Conservation (phyloP, 1,139 yeast genomes). For the Sugiyamaella xylanicola region DNA sequence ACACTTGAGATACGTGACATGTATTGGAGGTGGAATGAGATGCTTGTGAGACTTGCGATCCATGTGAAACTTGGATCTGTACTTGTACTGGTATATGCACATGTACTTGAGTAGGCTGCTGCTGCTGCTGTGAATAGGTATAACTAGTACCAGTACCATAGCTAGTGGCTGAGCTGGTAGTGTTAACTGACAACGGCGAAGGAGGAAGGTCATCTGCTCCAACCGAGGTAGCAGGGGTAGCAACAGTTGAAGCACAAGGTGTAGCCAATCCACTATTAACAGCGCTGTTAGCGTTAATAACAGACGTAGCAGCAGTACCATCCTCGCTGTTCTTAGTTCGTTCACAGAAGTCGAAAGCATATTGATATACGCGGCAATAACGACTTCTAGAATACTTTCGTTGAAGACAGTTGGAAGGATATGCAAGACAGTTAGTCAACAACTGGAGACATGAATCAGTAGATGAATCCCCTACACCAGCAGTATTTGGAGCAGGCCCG, state of each 20-base stretch:
- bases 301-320: constrained; percentile 9
- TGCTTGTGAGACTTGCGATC: background rate
- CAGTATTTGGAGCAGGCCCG: constrained; percentile 21
- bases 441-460: constrained; percentile 32
- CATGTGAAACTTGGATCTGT: background rate
- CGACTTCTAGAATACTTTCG: constrained; percentile 37
- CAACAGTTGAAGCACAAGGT: constrained; percentile 4
- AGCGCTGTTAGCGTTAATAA: background rate
- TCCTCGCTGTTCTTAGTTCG: background rate
- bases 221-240: constrained; percentile 14
- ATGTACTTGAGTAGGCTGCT: background rate
- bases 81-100: background rate
- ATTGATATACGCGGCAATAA: constrained; percentile 30
- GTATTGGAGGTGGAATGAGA: too few species aligned
- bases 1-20: background rate
- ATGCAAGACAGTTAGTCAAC: constrained; percentile 32
- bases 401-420: constrained; percentile 36
- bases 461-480: constrained; percentile 12
- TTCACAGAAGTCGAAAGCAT: constrained; percentile 21
- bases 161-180: constrained; percentile 6
- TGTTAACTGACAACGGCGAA: constrained; percentile 14
- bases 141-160: constrained; percentile 2
- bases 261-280: constrained; percentile 1
- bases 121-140: constrained; percentile 9
- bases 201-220: constrained; percentile 14